These are phyloP conservation scores for Nepenthes mirabilis DNA, from an alignment of 148 eudicot species.

Conservation along the genomic window DNA sequence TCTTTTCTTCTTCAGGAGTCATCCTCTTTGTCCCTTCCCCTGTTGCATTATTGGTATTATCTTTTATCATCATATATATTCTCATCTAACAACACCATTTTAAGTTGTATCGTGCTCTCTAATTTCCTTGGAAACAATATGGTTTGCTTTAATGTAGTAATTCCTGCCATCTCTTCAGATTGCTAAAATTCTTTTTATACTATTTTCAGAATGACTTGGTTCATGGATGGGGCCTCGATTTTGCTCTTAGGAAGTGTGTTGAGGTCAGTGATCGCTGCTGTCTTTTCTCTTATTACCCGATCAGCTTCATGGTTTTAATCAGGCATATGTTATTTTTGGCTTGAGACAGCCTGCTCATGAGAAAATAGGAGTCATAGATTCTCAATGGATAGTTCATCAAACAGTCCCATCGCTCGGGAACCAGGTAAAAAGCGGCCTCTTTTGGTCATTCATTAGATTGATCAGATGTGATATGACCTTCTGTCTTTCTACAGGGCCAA, in stretches of 20 bases:
- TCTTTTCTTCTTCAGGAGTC: too few species aligned
- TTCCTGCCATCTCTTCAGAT: neutral
- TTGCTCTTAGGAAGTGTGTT: constrained; percentile 76
- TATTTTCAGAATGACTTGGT: constrained; percentile 69
- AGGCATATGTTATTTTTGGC: neutral
- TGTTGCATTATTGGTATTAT: too few species aligned
- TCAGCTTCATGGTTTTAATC: neutral
- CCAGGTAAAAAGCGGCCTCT: constrained; percentile 27
- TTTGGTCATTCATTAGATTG: neutral
- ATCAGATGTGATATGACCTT: neutral
- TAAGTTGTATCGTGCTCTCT: too few species aligned
- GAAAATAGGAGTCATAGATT: constrained; percentile 80
- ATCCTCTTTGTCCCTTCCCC: too few species aligned
- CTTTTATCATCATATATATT: too few species aligned
- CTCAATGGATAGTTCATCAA: constrained; percentile 83
- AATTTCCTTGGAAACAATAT: too few species aligned
- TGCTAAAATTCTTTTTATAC: neutral
- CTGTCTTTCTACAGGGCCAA: constrained; percentile 37
- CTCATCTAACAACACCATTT: too few species aligned
- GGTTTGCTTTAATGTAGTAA: too few species aligned
- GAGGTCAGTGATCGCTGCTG: constrained; percentile 34
- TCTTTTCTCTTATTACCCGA: neutral
- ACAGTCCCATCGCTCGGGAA: constrained; percentile 77
- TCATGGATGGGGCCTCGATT: constrained; percentile 97
- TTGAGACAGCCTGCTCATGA: constrained; percentile 66